phyloP scores from a whole-genome alignment of 1,284 basidiomycete species.

The Wallemia mellicola region DNA sequence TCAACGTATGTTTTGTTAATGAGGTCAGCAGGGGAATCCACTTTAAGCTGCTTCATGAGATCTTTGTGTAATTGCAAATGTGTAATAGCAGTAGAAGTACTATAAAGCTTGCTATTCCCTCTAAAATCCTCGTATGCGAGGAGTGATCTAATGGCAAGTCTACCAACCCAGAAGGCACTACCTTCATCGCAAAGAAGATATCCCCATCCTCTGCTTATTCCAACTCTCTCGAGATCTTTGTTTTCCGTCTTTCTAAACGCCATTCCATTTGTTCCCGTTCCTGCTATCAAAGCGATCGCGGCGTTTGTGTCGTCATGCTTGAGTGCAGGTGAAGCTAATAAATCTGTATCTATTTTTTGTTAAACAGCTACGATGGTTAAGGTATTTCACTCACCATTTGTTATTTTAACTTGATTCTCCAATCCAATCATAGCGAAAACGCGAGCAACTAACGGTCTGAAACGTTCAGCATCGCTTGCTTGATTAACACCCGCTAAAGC shows the following conservation, averaged over 20 bases:
- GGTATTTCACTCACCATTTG: background rate
- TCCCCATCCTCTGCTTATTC: background rate
- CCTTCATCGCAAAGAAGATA: background rate
- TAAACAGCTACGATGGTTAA: background rate
- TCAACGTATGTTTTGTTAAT: background rate
- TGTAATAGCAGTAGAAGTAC: background rate
- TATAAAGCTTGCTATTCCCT: background rate
- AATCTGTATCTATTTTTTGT: background rate
- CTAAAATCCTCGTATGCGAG: background rate
- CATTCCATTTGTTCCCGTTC: background rate
- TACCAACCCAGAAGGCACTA: background rate
- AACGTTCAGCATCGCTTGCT: background rate
- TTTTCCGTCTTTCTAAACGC: background rate
- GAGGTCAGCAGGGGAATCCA: background rate
- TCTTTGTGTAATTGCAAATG: background rate
- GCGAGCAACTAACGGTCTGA: background rate
- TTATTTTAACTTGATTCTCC: background rate
- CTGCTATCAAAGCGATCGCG: background rate
- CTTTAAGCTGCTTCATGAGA: background rate
- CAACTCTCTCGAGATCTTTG: background rate
- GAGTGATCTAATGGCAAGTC: background rate
- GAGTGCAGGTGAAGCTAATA: background rate
- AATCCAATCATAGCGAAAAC: background rate
- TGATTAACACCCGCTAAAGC: background rate
- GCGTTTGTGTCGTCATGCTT: background rate